A percentile compares a stretch with the other conserved stretches of the same genome.
Conservation (phyloP, 2,329 filamentous ascomycete species). For the Exserohilum turcica region DNA sequence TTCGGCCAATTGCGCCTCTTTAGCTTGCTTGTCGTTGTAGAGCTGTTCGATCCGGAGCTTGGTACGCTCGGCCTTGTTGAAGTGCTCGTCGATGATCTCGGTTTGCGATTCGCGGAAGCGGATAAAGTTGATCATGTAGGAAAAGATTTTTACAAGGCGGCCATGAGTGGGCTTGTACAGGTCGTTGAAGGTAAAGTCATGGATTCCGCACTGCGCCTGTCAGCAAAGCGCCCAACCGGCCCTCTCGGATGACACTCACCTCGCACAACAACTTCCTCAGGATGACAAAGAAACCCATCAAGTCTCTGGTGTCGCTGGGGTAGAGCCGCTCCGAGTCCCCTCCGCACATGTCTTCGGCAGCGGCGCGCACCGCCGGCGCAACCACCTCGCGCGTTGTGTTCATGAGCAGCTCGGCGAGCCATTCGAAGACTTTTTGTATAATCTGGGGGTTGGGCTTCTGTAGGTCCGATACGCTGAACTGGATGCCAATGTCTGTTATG, state of each 20-base stretch:
- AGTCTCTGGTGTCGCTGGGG: constrained; percentile 83
- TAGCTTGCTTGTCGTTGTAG: constrained; percentile 83
- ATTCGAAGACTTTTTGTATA: constrained; percentile 97
- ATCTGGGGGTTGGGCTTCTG: constrained; percentile 93
- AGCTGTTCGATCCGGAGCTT: constrained; percentile 87
- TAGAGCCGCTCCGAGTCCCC: constrained; percentile 79
- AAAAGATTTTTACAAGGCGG: constrained; percentile 92
- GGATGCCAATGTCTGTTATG: constrained; percentile 94
- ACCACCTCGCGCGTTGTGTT: constrained; percentile 92
- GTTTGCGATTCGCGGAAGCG: constrained; percentile 95
- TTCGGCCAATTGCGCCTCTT: constrained; percentile 77
- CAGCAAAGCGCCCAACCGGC: constrained; percentile 2
- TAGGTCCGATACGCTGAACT: constrained; percentile 82
- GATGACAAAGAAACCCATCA: constrained; percentile 94
- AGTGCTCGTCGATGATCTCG: constrained; percentile 85
- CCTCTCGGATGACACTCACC: constrained; percentile 42
- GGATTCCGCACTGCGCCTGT: constrained; percentile 74
- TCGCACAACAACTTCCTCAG: constrained; percentile 77
- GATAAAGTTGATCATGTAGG: constrained; percentile 98
- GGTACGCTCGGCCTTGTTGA: constrained; percentile 85
- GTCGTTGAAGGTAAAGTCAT: constrained; percentile 92
- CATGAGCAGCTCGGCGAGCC: constrained; percentile 92
- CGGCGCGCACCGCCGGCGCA: constrained; percentile 92
- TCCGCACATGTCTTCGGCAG: constrained; percentile 83
- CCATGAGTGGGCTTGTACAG: constrained; percentile 89